Conservation (phyloP, 257 asterid genomes). For the Lycium barbarum region DNA sequence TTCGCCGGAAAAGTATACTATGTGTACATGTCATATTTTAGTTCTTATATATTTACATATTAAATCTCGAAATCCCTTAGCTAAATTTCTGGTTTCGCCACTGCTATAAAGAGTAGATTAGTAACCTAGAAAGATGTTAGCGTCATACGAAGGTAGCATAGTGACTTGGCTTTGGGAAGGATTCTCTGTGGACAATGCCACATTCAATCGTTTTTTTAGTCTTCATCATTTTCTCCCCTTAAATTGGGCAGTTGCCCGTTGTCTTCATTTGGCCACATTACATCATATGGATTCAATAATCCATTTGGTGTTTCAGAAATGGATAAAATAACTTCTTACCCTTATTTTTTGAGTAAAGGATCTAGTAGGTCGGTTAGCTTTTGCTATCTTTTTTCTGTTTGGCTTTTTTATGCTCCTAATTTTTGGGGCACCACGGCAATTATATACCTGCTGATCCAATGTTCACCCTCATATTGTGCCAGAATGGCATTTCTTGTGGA, state of each 20-base stretch:
- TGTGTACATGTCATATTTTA: too few species aligned
- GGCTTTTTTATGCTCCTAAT: not conserved
- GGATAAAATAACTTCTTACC: not conserved
- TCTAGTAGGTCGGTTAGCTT: not conserved
- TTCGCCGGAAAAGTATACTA: too few species aligned
- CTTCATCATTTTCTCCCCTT: not conserved
- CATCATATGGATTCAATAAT: not conserved
- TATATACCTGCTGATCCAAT: not conserved
- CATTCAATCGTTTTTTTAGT: not conserved
- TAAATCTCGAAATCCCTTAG: too few species aligned
- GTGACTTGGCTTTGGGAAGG: not conserved
- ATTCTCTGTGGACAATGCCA: not conserved
- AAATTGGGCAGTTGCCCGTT: not conserved
- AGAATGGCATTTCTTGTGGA: not conserved
- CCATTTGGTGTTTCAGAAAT: not conserved
- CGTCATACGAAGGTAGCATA: not conserved
- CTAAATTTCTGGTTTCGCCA: too few species aligned
- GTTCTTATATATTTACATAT: too few species aligned
- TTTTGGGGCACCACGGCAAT: not conserved
- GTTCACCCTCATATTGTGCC: not conserved
- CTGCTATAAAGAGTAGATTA: not conserved
- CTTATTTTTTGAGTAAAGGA: not conserved
- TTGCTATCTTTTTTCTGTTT: not conserved
- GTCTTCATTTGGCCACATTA: not conserved
- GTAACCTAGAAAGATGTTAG: not conserved